A percentile compares a stretch with the other conserved stretches of the same genome.
Conservation (phyloP, 2,329 filamentous ascomycete genomes). For the Ceratocystis alfenasii region DNA sequence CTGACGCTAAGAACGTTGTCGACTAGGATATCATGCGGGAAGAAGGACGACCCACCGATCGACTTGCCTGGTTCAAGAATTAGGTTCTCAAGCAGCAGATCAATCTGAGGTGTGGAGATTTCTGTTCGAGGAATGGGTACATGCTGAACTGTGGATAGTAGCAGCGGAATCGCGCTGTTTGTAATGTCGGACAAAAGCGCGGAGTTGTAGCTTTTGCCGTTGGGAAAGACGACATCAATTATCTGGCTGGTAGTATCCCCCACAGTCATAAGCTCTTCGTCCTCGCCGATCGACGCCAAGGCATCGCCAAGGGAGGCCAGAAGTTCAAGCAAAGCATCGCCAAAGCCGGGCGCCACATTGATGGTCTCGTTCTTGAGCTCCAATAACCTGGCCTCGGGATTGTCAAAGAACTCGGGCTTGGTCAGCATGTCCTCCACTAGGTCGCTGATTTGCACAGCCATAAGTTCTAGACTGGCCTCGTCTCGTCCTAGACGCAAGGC, state of each 20-base stretch:
- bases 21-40: slow-evolving; percentile 68
- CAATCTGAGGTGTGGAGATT: slow-evolving; percentile 67
- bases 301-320: slow-evolving; percentile 30
- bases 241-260: slow-evolving; percentile 55
- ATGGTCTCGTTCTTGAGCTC: slow-evolving; percentile 44
- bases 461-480: slow-evolving; percentile 69
- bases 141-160: slow-evolving; percentile 70
- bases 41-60: slow-evolving; percentile 74
- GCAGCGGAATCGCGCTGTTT: slow-evolving; percentile 67
- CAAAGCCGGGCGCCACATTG: slow-evolving; percentile 41
- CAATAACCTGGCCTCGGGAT: slow-evolving; percentile 47
- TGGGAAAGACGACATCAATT: slow-evolving; percentile 55
- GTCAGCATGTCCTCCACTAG: slow-evolving; percentile 71
- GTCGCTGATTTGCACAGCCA: slow-evolving; percentile 61
- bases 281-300: slow-evolving; percentile 54
- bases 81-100: slow-evolving; percentile 79
- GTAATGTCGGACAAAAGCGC: slow-evolving; percentile 64
- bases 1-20: slow-evolving; percentile 78
- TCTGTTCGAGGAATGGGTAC: slow-evolving; percentile 86
- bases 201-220: slow-evolving; percentile 49
- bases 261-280: slow-evolving; percentile 60
- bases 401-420: slow-evolving; percentile 74
- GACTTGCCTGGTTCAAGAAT: slow-evolving; percentile 80
- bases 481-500: slow-evolving; percentile 62
- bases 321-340: slow-evolving; percentile 12